Conservation (phyloP, 1,139 yeast species). For the Pichia sp. region DNA sequence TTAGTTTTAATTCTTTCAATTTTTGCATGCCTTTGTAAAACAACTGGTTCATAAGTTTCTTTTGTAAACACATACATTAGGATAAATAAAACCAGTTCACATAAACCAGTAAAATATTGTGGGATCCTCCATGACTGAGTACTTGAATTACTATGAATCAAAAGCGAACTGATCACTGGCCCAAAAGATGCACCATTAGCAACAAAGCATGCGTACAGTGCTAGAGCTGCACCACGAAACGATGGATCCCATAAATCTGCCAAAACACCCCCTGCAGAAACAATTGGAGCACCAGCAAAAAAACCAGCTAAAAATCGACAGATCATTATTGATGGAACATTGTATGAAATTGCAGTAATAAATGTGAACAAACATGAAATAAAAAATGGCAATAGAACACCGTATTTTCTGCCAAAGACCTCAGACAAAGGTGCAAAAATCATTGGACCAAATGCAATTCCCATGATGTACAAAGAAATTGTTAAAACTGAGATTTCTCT, state of each 20-base stretch:
- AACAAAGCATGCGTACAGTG: constrained; percentile 47
- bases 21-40: constrained; percentile 42
- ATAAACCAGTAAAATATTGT: constrained; percentile 37
- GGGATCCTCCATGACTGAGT: constrained; percentile 39
- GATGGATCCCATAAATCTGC: constrained; percentile 43
- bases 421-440: constrained; percentile 72
- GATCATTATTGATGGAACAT: constrained; percentile 46
- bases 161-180: constrained; percentile 51
- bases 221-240: constrained; percentile 26
- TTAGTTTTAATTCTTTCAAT: constrained; percentile 34
- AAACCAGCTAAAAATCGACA: constrained; percentile 49
- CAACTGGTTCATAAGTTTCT: constrained; percentile 43
- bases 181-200: constrained; percentile 59
- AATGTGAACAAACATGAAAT: constrained; percentile 52
- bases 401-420: constrained; percentile 58
- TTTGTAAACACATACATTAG: constrained; percentile 38
- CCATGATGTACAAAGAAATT: constrained; percentile 60
- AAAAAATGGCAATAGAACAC: constrained; percentile 45
- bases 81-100: constrained; percentile 34
- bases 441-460: constrained; percentile 65
- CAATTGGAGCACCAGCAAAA: constrained; percentile 51
- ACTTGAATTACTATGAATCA: constrained; percentile 33
- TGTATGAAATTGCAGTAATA: constrained; percentile 51
- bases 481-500: constrained; percentile 60
- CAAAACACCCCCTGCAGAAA: constrained; percentile 54